Conservation (phyloP, 2,329 filamentous ascomycete genomes). For the Metarhizium humberi region DNA sequence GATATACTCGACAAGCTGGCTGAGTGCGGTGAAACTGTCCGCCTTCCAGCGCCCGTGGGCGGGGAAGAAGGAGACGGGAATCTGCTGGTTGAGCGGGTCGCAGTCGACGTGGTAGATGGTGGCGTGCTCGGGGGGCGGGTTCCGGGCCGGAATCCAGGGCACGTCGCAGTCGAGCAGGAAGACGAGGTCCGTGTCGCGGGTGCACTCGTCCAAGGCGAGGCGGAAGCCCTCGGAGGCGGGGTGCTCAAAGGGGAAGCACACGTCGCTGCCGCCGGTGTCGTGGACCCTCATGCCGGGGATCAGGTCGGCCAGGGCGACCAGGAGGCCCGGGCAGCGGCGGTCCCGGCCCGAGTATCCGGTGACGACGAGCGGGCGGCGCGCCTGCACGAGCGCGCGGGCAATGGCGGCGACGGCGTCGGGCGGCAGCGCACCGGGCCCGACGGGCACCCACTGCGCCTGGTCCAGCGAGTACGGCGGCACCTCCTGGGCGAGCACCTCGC, state of each 20-base stretch:
- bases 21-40: constrained; percentile 50
- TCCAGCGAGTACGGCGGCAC: constrained; percentile 62
- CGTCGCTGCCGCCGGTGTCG: constrained; percentile 69
- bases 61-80: constrained; percentile 59
- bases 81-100: constrained; percentile 55
- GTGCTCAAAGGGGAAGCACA: constrained; percentile 64
- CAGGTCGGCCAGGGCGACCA: constrained; percentile 59
- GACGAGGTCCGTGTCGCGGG: constrained; percentile 69
- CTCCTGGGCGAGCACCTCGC: constrained; percentile 81
- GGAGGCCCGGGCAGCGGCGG: constrained; percentile 47
- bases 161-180: constrained; percentile 78
- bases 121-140: constrained; percentile 36
- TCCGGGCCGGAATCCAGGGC: constrained; percentile 73
- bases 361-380: constrained; percentile 58
- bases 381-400: constrained; percentile 51
- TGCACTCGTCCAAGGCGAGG: constrained; percentile 60
- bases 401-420: constrained; percentile 46
- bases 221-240: constrained; percentile 55
- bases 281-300: constrained; percentile 62
- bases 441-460: constrained; percentile 60
- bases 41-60: constrained; percentile 54
- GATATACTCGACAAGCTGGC: constrained; percentile 56
- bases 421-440: constrained; percentile 54
- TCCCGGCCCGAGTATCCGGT: constrained; percentile 66
- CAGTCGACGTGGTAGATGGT: constrained; percentile 50